phyloP scores from a whole-genome alignment of 305 asterid species.

The Caryopteris hybrid region DNA sequence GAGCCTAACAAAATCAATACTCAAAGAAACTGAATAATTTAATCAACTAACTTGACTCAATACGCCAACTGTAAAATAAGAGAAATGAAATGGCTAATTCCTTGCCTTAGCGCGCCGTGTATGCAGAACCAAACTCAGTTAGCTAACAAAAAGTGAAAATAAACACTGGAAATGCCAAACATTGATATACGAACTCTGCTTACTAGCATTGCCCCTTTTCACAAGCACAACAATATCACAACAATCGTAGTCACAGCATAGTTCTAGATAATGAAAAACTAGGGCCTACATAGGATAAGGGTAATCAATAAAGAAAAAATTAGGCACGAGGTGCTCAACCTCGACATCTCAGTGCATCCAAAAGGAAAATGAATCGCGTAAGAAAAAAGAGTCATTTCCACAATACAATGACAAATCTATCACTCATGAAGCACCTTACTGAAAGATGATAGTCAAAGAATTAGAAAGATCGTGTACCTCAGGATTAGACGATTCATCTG shows the following conservation, averaged over 20 bases:
- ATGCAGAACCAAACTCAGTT: no score
- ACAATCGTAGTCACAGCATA: neutral
- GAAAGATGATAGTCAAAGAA: conserved; percentile 1
- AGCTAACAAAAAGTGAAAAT: no score
- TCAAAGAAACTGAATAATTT: no score
- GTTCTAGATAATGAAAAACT: neutral
- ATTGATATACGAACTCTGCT: neutral
- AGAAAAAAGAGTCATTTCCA: neutral
- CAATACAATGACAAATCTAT: neutral
- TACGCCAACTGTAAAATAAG: no score
- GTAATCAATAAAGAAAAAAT: neutral
- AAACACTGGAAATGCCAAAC: neutral
- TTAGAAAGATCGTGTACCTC: conserved; percentile 46
- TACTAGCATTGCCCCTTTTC: neutral
- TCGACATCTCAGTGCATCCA: neutral
- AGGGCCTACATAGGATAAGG: neutral
- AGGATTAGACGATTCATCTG: conserved; percentile 69
- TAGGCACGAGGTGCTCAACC: neutral
- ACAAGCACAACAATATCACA: neutral
- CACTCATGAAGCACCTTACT: neutral
- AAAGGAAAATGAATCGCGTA: neutral
- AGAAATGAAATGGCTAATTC: no score
- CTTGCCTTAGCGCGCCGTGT: no score
- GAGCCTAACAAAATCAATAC: no score
- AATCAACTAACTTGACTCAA: no score